phyloP scores from a whole-genome alignment of 163 green algal species.

The Scenedesmus sp. region DNA sequence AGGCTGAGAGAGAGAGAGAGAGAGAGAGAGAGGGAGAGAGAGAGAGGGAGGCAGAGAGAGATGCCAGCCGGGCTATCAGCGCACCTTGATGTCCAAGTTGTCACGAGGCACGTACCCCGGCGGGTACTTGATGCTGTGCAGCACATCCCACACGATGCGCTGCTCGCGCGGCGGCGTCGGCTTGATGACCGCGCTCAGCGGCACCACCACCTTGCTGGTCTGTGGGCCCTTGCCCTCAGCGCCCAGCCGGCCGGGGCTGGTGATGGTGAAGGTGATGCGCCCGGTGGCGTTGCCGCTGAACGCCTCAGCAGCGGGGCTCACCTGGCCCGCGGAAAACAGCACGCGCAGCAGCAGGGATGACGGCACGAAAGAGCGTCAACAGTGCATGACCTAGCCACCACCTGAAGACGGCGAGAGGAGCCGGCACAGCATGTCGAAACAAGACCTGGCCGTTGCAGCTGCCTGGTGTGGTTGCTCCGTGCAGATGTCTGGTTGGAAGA shows the following conservation, averaged over 20 bases:
- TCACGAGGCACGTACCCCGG: conserved; percentile 95
- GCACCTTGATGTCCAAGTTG: conserved; percentile 81
- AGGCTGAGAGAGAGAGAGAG: too few species aligned
- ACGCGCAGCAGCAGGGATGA: neutral
- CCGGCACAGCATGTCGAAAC: neutral
- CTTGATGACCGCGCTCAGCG: conserved; percentile 76
- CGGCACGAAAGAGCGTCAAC: neutral
- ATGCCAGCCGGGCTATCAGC: neutral
- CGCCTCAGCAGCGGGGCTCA: conserved; percentile 61
- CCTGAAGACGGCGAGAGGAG: too few species aligned
- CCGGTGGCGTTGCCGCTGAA: conserved; percentile 61
- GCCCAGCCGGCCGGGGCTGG: conserved; percentile 61
- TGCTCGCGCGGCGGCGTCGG: conserved; percentile 80
- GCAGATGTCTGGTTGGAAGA: too few species aligned
- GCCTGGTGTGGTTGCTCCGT: too few species aligned
- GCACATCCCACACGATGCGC: conserved; percentile 97
- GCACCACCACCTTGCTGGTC: conserved; percentile 73
- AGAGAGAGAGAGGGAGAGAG: too few species aligned
- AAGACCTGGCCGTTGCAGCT: too few species aligned
- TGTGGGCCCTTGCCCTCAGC: conserved; percentile 30
- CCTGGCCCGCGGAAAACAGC: conserved; percentile 47
- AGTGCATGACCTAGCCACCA: too few species aligned
- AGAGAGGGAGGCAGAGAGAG: too few species aligned
- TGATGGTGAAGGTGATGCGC: conserved; percentile 75
- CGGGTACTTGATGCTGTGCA: conserved; percentile 96